These are phyloP conservation scores for Didymella segeticola DNA, from an alignment of 2,329 filamentous ascomycete genomes.

Conservation along the genomic window DNA sequence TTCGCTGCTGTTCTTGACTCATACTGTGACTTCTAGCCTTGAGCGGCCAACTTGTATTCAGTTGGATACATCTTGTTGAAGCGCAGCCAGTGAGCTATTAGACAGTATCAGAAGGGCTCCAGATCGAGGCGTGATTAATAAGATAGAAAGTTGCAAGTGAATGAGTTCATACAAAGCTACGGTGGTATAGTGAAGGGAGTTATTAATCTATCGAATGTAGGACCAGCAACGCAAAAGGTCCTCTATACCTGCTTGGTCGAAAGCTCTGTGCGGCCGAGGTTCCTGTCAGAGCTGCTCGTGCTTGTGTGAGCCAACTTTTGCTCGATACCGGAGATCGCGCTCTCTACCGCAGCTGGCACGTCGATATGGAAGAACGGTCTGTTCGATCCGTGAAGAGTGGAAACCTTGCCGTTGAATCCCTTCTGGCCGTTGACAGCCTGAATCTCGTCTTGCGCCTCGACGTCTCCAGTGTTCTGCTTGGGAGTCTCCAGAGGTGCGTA, in stretches of 20 bases:
- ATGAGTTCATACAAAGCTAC: neutral
- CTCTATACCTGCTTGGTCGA: slow-evolving; percentile 23
- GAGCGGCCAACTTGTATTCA: no score
- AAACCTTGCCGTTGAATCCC: slow-evolving; percentile 52
- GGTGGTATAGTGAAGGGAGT: slow-evolving; percentile 1
- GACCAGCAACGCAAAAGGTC: neutral
- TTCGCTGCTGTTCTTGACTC: no score
- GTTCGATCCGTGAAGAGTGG: slow-evolving; percentile 84
- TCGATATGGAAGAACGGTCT: slow-evolving; percentile 94
- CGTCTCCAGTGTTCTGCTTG: slow-evolving; percentile 66
- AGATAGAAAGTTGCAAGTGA: neutral
- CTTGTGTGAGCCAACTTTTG: slow-evolving; percentile 28
- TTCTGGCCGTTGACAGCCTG: slow-evolving; percentile 19
- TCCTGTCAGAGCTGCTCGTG: slow-evolving; percentile 22
- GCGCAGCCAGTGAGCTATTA: no score
- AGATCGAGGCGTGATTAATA: no score
- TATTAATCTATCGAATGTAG: neutral
- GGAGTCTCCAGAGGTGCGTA: slow-evolving; percentile 83
- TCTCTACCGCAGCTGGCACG: slow-evolving; percentile 85
- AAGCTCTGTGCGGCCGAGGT: slow-evolving; percentile 17
- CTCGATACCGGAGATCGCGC: slow-evolving; percentile 81
- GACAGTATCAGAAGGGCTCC: no score
- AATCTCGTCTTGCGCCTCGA: slow-evolving; percentile 35
- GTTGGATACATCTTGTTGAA: no score
- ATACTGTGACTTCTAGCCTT: no score